phyloP scores from a whole-genome alignment of 768 basidiomycete genomes.

The Russula dissimulans region DNA sequence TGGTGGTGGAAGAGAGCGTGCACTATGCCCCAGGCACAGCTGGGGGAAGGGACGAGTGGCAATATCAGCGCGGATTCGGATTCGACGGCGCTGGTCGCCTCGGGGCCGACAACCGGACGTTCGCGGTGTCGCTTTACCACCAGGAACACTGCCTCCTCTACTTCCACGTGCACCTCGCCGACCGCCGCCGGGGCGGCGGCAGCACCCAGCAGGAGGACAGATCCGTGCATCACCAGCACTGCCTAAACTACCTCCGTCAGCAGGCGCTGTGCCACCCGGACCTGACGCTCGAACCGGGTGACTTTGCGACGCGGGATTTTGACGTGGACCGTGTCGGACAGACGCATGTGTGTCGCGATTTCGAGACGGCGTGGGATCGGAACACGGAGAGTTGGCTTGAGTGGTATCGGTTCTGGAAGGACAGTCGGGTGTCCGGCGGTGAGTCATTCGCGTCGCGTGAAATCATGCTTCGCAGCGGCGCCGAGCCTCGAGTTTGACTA shows the following conservation, averaged over 20 bases:
- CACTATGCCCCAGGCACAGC: not conserved
- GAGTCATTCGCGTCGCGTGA: no score
- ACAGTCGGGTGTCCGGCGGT: not conserved
- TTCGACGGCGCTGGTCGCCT: slow-evolving; percentile 5
- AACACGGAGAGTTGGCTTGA: not conserved
- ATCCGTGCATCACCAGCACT: slow-evolving; percentile 29
- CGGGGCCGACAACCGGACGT: slow-evolving; percentile 13
- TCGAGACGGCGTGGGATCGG: slow-evolving; percentile 23
- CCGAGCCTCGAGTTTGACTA: not conserved
- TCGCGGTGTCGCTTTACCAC: slow-evolving; percentile 35
- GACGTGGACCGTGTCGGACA: slow-evolving; percentile 26
- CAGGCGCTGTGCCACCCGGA: slow-evolving; percentile 32
- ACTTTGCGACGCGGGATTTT: slow-evolving; percentile 22
- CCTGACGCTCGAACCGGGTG: slow-evolving; percentile 29
- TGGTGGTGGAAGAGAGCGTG: slow-evolving; percentile 11
- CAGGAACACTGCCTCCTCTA: slow-evolving; percentile 34
- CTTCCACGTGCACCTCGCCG: slow-evolving; percentile 24
- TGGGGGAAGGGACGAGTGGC: not conserved
- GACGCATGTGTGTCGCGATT: slow-evolving; percentile 29
- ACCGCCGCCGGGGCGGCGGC: slow-evolving; percentile 18
- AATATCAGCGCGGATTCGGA: not conserved
- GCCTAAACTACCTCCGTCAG: slow-evolving; percentile 33
- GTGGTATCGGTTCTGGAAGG: not conserved
- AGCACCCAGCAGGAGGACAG: not conserved
- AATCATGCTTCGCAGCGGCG: no score